phyloP scores from a whole-genome alignment of 306 rosid species.

The Glycine latifolia region DNA sequence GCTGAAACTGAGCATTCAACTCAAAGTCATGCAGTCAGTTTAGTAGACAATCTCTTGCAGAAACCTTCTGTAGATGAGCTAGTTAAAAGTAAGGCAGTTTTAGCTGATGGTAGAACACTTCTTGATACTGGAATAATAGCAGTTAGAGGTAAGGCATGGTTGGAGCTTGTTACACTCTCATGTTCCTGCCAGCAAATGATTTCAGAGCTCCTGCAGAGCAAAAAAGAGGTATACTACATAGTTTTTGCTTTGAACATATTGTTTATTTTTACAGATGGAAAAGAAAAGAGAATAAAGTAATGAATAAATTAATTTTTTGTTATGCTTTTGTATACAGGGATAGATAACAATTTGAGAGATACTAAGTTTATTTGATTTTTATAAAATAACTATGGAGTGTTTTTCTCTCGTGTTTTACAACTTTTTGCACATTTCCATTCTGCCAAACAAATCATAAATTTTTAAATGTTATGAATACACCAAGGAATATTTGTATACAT shows the following conservation, averaged over 20 bases:
- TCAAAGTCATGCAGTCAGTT: slow-evolving; percentile 61
- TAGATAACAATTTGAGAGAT: too few relatives aligned
- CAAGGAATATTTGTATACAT: too few relatives aligned
- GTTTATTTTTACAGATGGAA: not conserved
- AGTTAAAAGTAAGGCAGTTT: slow-evolving; percentile 70
- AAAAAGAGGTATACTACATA: slow-evolving; percentile 73
- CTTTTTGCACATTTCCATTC: too few relatives aligned
- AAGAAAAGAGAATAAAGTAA: slow-evolving; percentile 5
- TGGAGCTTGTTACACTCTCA: slow-evolving; percentile 80
- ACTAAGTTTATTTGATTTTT: too few relatives aligned
- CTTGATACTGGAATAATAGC: slow-evolving; percentile 97
- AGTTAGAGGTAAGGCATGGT: slow-evolving; percentile 94
- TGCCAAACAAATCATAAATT: too few relatives aligned
- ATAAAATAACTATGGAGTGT: too few relatives aligned
- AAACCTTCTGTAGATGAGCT: slow-evolving; percentile 84
- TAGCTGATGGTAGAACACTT: slow-evolving; percentile 88
- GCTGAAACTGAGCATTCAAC: slow-evolving; percentile 60
- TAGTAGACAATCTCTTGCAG: slow-evolving; percentile 88
- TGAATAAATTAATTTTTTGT: slow-evolving; percentile 7
- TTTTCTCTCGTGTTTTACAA: too few relatives aligned
- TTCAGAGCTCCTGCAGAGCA: slow-evolving; percentile 70
- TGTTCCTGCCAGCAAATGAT: slow-evolving; percentile 78
- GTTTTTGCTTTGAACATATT: slow-evolving; percentile 24
- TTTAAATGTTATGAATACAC: too few relatives aligned
- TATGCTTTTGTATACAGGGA: not conserved